These are phyloP conservation scores for Sphaerulina musiva DNA, from an alignment of 2,329 filamentous ascomycete species.

Conservation along the genomic window DNA sequence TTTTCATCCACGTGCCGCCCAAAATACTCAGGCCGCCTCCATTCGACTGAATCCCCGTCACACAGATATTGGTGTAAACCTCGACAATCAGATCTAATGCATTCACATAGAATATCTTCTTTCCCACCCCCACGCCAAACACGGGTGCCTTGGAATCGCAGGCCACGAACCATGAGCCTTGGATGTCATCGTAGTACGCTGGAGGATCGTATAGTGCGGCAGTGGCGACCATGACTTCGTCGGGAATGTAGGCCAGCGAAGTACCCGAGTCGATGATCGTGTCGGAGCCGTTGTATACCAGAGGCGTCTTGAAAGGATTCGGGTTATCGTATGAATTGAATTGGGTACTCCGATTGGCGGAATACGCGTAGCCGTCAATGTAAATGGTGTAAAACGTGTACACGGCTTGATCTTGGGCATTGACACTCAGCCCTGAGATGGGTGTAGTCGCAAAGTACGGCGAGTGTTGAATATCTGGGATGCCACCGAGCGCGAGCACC, in stretches of 20 bases:
- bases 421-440: slow-evolving; percentile 30
- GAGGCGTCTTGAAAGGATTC: slow-evolving; percentile 18
- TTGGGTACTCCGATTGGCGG: slow-evolving; percentile 16
- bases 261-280: slow-evolving; percentile 44
- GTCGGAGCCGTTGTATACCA: slow-evolving; percentile 31
- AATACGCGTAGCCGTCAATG: slow-evolving; percentile 31
- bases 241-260: slow-evolving; percentile 38
- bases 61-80: slow-evolving; percentile 23
- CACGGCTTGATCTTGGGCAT: slow-evolving; percentile 21
- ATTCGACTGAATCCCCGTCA: slow-evolving; percentile 32
- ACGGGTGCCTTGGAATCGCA: slow-evolving; percentile 39
- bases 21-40: slow-evolving; percentile 36
- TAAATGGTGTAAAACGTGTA: slow-evolving; percentile 38
- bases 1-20: slow-evolving; percentile 46
- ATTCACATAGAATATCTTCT: slow-evolving; percentile 33
- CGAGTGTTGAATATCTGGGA: slow-evolving; percentile 41
- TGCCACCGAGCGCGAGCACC: slow-evolving; percentile 45
- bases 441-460: slow-evolving; percentile 34
- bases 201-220: slow-evolving; percentile 41
- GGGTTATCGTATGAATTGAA: slow-evolving; percentile 24
- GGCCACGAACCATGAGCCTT: slow-evolving; percentile 36
- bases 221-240: slow-evolving; percentile 33
- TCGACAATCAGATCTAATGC: slow-evolving; percentile 28
- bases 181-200: slow-evolving; percentile 31
- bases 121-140: slow-evolving; percentile 39